Conservation (phyloP, 208 protist genomes). For the Leishmania aethiopica region DNA sequence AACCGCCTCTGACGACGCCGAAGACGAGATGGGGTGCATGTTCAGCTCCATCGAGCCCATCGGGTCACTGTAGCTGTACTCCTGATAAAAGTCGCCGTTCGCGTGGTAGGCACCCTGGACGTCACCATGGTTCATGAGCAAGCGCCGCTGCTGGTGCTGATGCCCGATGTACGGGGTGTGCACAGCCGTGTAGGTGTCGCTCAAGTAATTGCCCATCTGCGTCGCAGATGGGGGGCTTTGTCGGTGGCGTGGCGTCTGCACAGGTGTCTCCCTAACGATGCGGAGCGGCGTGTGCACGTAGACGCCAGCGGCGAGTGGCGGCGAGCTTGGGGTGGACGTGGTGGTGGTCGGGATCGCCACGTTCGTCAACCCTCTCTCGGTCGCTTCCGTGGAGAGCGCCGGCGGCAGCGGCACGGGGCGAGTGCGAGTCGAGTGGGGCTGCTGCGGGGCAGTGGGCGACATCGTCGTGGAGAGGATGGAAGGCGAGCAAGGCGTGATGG, state of each 20-base stretch:
- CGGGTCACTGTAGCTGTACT: background rate
- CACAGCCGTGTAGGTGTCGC: background rate
- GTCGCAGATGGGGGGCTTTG: background rate
- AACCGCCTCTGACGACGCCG: background rate
- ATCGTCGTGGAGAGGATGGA: conserved; percentile 1
- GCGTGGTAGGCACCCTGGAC: background rate
- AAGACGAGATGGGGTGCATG: background rate
- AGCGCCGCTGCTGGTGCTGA: background rate
- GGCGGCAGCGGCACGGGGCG: background rate
- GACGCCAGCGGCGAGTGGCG: background rate
- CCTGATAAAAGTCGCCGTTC: background rate
- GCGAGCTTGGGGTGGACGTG: conserved; percentile 8
- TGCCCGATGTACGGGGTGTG: background rate
- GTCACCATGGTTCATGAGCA: background rate
- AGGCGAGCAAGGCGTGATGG: background rate
- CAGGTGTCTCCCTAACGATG: background rate
- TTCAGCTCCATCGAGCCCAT: background rate
- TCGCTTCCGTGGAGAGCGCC: background rate
- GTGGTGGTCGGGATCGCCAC: conserved; percentile 1
- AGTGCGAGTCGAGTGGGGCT: too few species aligned
- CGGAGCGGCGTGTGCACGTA: background rate
- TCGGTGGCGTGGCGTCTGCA: background rate
- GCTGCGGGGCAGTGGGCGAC: background rate
- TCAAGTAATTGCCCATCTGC: background rate
- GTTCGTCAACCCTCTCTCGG: background rate